Evolutionary conservation across 345 rosid species (phyloP).

Genomic region (Dimocarpus longan): DNA sequence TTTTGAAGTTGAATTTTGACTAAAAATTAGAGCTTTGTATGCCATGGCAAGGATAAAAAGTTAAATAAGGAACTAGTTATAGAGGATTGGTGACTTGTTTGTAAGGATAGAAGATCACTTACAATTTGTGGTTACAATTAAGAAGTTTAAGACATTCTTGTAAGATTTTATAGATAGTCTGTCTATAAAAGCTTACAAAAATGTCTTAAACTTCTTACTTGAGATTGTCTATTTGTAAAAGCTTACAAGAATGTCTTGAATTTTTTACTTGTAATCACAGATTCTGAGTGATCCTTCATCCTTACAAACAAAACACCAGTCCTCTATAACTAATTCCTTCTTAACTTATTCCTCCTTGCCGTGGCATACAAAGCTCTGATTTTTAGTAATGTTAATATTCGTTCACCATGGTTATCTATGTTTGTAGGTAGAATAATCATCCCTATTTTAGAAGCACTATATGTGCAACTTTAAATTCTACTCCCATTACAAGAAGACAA

Average conservation of each 20-base stretch:
- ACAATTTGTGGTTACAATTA: conserved; percentile 50
- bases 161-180: background rate
- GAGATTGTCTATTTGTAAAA: background rate
- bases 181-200: background rate
- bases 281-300: conserved; percentile 53
- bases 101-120: conserved; percentile 59
- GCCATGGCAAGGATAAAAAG: conserved; percentile 27
- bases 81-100: conserved; percentile 50
- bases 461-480: too few relatives aligned
- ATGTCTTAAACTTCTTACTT: conserved; percentile 34
- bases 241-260: background rate
- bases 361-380: conserved; percentile 12
- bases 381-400: background rate
- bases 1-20: conserved; percentile 8
- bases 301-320: conserved; percentile 54
- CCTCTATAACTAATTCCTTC: conserved; percentile 40
- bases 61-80: conserved; percentile 32
- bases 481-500: too few relatives aligned
- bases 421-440: too few relatives aligned
- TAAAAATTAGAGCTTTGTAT: background rate
- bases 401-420: too few relatives aligned
- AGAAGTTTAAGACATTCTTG: conserved; percentile 16
- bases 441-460: too few relatives aligned
- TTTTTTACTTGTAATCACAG: conserved; percentile 50
- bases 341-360: conserved; percentile 22